These are phyloP conservation scores for Backusella parvicylindrica DNA, from an alignment of 192 early-diverging fungal species.

Conservation along the genomic window DNA sequence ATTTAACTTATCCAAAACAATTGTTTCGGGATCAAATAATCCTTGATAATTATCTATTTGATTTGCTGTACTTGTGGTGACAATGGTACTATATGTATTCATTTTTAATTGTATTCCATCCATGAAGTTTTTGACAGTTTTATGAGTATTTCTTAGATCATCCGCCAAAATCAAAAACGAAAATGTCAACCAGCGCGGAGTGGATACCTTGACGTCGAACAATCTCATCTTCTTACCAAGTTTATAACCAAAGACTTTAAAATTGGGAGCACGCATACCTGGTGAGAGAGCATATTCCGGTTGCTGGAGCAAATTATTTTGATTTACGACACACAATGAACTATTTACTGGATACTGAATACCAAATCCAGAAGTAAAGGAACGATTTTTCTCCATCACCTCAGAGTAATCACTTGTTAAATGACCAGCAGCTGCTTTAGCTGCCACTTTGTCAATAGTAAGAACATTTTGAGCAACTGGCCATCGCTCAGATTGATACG, in stretches of 20 bases:
- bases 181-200: conserved; percentile 10
- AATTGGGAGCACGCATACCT: conserved; percentile 25
- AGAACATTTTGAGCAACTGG: conserved; percentile 22
- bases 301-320: background rate
- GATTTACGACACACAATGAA: background rate
- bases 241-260: conserved; percentile 13
- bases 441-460: conserved; percentile 21
- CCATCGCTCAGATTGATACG: conserved; percentile 15
- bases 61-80: conserved; percentile 17
- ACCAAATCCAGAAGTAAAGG: conserved; percentile 27
- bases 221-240: conserved; percentile 19
- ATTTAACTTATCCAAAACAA: conserved; percentile 30
- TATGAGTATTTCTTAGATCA: conserved; percentile 1
- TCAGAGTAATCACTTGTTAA: conserved; percentile 3
- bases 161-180: conserved; percentile 12
- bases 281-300: background rate
- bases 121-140: background rate
- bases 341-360: conserved; percentile 4
- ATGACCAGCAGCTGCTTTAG: conserved; percentile 13
- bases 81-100: background rate
- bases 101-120: background rate
- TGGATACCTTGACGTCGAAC: conserved; percentile 4
- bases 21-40: background rate
- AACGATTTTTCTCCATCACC: conserved; percentile 9
- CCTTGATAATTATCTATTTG: background rate